phyloP scores from a whole-genome alignment of 2,329 filamentous ascomycete species.

The Fusarium verrucosum region DNA sequence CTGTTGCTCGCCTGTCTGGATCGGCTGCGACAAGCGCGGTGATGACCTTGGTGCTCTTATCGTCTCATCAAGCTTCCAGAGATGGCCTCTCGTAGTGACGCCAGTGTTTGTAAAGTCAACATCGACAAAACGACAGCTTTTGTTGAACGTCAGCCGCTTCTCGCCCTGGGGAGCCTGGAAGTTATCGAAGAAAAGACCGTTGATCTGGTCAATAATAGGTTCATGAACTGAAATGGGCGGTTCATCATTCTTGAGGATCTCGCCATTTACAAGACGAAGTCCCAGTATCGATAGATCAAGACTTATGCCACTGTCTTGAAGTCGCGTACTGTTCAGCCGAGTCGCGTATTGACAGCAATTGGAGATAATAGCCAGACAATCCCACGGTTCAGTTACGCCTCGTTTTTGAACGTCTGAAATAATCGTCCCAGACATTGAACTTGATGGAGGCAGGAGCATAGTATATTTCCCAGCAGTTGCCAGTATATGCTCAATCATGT shows the following conservation, averaged over 20 bases:
- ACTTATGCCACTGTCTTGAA: constrained; percentile 24
- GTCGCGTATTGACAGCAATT: constrained; percentile 48
- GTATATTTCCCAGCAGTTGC: constrained; percentile 43
- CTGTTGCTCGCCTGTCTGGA: constrained; percentile 9
- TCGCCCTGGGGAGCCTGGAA: constrained; percentile 29
- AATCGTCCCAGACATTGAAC: constrained; percentile 42
- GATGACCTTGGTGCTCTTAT: constrained; percentile 29
- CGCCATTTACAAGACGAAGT: constrained; percentile 47
- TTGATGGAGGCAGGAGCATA: constrained; percentile 29
- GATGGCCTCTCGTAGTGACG: constrained; percentile 37
- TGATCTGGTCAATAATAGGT: constrained; percentile 18
- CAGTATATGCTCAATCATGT: constrained; percentile 19
- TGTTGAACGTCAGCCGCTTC: constrained; percentile 39
- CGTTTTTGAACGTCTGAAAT: constrained; percentile 40
- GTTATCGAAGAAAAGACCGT: constrained; percentile 28
- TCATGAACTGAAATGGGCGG: not conserved
- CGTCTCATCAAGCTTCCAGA: constrained; percentile 39
- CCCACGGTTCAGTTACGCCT: constrained; percentile 37
- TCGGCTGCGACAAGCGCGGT: constrained; percentile 9
- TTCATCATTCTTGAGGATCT: constrained; percentile 48
- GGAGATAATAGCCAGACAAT: constrained; percentile 45
- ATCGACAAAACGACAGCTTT: constrained; percentile 40
- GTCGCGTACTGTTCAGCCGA: constrained; percentile 32
- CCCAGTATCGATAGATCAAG: constrained; percentile 44
- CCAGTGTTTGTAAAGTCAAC: constrained; percentile 28